phyloP scores from a whole-genome alignment of 805 yeast genomes.

The Teunomyces pallodes region DNA sequence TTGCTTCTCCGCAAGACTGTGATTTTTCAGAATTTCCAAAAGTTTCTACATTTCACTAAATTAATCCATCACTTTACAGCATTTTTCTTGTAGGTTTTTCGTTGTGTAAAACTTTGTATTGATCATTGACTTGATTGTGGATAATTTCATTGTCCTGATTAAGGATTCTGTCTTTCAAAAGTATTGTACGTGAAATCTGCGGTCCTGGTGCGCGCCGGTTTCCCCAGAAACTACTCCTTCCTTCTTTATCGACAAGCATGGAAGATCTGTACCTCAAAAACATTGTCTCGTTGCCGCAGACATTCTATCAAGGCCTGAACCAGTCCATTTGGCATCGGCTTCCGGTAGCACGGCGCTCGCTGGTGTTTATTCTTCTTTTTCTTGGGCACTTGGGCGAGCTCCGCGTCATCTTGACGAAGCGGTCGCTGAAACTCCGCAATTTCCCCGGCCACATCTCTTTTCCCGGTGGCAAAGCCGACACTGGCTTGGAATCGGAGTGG shows the following conservation, averaged over 20 bases:
- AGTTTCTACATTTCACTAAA: no score
- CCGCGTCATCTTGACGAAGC: conserved; percentile 72
- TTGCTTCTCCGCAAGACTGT: no score
- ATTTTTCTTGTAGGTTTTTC: no score
- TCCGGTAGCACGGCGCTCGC: conserved; percentile 69
- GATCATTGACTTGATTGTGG: no score
- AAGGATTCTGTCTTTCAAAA: no score
- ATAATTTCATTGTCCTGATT: no score
- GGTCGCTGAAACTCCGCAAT: conserved; percentile 64
- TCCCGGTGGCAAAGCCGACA: conserved; percentile 93
- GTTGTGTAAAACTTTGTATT: no score
- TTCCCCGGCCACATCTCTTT: conserved; percentile 90
- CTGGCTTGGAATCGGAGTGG: conserved; percentile 61
- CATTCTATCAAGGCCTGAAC: conserved; percentile 26
- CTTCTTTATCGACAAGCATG: background rate
- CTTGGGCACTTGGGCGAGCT: conserved; percentile 72
- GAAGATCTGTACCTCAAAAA: conserved; percentile 27
- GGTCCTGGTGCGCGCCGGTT: background rate
- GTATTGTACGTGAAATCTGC: background rate
- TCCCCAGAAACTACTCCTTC: no score
- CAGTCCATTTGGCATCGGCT: conserved; percentile 58
- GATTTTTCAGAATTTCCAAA: no score
- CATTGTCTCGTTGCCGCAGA: conserved; percentile 30
- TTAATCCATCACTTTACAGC: no score
- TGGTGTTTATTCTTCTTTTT: conserved; percentile 75